phyloP scores from a whole-genome alignment of 2,329 filamentous ascomycete species.

The Dactylellina leptospora region DNA sequence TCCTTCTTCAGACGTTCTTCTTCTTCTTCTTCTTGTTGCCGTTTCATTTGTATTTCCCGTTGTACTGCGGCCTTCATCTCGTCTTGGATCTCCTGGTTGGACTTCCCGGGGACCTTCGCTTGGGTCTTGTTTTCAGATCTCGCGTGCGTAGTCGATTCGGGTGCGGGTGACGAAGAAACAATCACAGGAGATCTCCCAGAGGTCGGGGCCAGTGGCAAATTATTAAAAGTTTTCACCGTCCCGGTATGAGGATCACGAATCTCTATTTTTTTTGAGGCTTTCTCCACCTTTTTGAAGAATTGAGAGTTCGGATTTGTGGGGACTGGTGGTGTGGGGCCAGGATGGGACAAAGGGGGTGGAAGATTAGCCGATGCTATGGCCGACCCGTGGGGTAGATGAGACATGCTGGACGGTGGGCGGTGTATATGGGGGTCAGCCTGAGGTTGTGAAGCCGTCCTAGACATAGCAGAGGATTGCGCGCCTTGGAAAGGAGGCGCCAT shows the following conservation, averaged over 20 bases:
- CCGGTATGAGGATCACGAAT: slow-evolving; percentile 54
- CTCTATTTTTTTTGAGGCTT: slow-evolving; percentile 58
- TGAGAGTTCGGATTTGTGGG: slow-evolving; percentile 66
- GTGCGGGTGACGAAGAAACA: slow-evolving; percentile 74
- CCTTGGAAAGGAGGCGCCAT: slow-evolving; percentile 64
- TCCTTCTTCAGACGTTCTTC: slow-evolving; percentile 75
- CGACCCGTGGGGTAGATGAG: slow-evolving; percentile 70
- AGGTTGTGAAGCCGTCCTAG: slow-evolving; percentile 81
- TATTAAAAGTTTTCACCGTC: slow-evolving; percentile 55
- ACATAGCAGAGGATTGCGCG: slow-evolving; percentile 73
- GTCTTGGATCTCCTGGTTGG: slow-evolving; percentile 80
- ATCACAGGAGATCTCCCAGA: slow-evolving; percentile 71
- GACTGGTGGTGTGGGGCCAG: slow-evolving; percentile 61
- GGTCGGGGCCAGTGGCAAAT: slow-evolving; percentile 65
- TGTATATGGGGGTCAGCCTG: slow-evolving; percentile 67
- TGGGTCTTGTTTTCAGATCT: slow-evolving; percentile 78
- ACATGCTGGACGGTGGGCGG: slow-evolving; percentile 71
- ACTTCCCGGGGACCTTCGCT: slow-evolving; percentile 81
- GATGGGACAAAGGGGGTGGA: slow-evolving; percentile 62
- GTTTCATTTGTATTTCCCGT: slow-evolving; percentile 79
- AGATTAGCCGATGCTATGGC: slow-evolving; percentile 57
- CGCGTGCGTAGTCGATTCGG: slow-evolving; percentile 67
- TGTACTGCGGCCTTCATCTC: slow-evolving; percentile 77
- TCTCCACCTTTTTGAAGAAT: slow-evolving; percentile 68
- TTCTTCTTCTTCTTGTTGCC: slow-evolving; percentile 74